These are phyloP conservation scores for Plasmodium vivax DNA, from an alignment of 169 alveolate species.

Conservation along the genomic window DNA sequence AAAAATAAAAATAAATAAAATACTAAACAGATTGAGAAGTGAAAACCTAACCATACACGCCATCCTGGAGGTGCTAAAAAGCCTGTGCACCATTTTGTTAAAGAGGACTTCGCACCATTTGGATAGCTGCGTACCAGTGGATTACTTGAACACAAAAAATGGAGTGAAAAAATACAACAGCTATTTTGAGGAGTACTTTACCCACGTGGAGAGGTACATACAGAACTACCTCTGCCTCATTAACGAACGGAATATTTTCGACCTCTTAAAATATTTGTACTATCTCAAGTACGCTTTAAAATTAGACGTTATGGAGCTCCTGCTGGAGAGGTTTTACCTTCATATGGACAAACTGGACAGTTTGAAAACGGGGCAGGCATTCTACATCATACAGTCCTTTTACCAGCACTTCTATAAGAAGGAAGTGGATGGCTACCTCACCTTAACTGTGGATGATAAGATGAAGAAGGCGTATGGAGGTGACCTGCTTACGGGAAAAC, in stretches of 20 bases:
- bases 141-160: constrained; percentile 36
- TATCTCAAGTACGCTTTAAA: constrained; percentile 42
- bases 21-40: constrained; percentile 42
- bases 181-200: constrained; percentile 58
- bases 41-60: constrained; percentile 41
- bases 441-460: constrained; percentile 42
- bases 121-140: constrained; percentile 2
- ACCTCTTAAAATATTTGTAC: constrained; percentile 50
- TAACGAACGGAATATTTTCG: constrained; percentile 34
- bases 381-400: constrained; percentile 34
- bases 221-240: constrained; percentile 34
- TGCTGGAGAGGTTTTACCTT: constrained; percentile 31
- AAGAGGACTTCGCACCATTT: constrained; percentile 18
- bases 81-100: constrained; percentile 37
- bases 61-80: constrained; percentile 50
- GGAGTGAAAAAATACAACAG: constrained; percentile 14
- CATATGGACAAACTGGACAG: constrained; percentile 52
- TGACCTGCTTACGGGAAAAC: neutral
- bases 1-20: constrained; percentile 51
- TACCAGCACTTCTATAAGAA: constrained; percentile 37
- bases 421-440: constrained; percentile 24
- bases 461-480: neutral
- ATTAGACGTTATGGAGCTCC: constrained; percentile 15
- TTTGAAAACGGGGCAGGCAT: constrained; percentile 42
- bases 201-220: constrained; percentile 44